These are phyloP conservation scores for Deinandra increscens DNA, from an alignment of 129 eudicot genomes.

Conservation along the genomic window DNA sequence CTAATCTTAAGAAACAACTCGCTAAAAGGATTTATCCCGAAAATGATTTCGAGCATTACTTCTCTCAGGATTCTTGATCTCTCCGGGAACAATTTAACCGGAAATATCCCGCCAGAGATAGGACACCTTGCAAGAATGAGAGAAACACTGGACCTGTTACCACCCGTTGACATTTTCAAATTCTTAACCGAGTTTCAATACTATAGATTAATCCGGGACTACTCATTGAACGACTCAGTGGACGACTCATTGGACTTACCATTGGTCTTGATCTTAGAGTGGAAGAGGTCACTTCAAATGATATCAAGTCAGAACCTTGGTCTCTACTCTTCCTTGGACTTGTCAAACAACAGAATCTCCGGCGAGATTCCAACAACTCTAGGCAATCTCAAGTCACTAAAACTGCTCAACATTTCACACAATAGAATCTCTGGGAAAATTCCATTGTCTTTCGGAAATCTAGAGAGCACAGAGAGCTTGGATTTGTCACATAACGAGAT, in stretches of 20 bases:
- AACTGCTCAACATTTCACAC: constrained; percentile 49
- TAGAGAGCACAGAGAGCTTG: constrained; percentile 45
- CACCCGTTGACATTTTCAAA: constrained; percentile 33
- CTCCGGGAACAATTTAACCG: constrained; percentile 42
- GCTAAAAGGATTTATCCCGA: constrained; percentile 45
- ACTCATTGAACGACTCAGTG: no score
- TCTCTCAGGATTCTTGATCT: constrained; percentile 55
- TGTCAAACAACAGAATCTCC: constrained; percentile 44
- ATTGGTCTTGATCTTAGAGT: constrained; percentile 47
- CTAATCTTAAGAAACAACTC: constrained; percentile 51
- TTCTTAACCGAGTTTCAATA: constrained; percentile 41
- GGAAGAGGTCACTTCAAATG: constrained; percentile 58
- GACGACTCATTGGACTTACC: no score
- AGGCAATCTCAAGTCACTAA: constrained; percentile 49
- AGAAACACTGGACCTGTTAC: constrained; percentile 24
- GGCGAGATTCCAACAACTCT: constrained; percentile 44
- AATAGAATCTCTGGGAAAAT: constrained; percentile 43
- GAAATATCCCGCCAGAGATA: constrained; percentile 37
- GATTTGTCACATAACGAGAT: constrained; percentile 47
- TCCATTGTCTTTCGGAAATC: constrained; percentile 42
- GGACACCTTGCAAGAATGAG: constrained; percentile 48
- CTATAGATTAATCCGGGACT: no score
- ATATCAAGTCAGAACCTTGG: constrained; percentile 38
- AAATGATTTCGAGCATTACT: constrained; percentile 34
- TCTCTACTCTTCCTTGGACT: constrained; percentile 57